Evolutionary conservation across 1,284 basidiomycete genomes (phyloP).

Genomic region (Malassezia sympodialis): DNA sequence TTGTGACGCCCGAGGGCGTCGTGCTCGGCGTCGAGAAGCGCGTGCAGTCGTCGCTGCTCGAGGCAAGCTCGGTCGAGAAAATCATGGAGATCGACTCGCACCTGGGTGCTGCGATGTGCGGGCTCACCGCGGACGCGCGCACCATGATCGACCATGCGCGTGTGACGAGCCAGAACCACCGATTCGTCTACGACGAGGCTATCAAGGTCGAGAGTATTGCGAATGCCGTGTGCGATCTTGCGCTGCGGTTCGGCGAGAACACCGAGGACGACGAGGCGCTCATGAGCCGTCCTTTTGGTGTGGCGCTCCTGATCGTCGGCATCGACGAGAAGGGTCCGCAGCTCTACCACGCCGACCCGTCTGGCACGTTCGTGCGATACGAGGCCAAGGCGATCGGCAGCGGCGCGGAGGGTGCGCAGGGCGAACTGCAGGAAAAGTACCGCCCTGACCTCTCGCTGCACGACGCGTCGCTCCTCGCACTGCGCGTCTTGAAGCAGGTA

Average conservation of each 20-base stretch:
- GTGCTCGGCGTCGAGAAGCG: slow-evolving; percentile 96
- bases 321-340: slow-evolving; percentile 93
- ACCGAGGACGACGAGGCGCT: slow-evolving; percentile 90
- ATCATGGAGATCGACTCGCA: slow-evolving; percentile 99
- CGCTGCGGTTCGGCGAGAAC: slow-evolving; percentile 93
- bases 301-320: slow-evolving; percentile 90
- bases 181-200: slow-evolving; percentile 90
- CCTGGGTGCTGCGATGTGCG: slow-evolving; percentile 96
- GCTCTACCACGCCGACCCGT: slow-evolving; percentile 86
- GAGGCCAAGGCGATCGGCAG: slow-evolving; percentile 98
- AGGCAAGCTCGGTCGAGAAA: slow-evolving; percentile 93
- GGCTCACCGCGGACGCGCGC: slow-evolving; percentile 90
- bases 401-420: slow-evolving; percentile 93
- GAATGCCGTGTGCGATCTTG: slow-evolving; percentile 95
- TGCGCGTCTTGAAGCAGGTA: slow-evolving; percentile 91
- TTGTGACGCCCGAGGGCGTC: slow-evolving; percentile 63
- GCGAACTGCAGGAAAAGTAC: slow-evolving; percentile 93
- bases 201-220: slow-evolving; percentile 78
- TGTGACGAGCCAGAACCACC: slow-evolving; percentile 78
- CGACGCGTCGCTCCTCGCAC: slow-evolving; percentile 75
- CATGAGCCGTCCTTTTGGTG: slow-evolving; percentile 84
- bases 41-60: slow-evolving; percentile 89
- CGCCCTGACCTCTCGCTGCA: slow-evolving; percentile 78
- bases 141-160: slow-evolving; percentile 99
- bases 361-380: slow-evolving; percentile 93